Conservation (phyloP, 2,329 filamentous ascomycete species). For the Microsporum audouinii region DNA sequence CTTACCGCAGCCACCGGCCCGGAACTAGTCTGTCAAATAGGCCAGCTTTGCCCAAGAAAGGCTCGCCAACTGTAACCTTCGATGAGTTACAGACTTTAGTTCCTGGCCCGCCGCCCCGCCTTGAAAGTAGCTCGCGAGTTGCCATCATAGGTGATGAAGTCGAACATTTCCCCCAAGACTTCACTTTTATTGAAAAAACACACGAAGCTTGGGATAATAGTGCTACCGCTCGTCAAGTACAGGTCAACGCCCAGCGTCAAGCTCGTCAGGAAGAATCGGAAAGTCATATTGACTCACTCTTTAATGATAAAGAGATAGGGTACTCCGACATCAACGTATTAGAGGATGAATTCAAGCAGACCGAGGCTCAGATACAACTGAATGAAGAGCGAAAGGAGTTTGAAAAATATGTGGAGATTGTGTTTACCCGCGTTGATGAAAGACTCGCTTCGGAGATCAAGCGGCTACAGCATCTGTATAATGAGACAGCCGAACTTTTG, state of each 20-base stretch:
- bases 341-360: conserved; percentile 45
- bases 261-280: conserved; percentile 43
- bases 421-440: conserved; percentile 42
- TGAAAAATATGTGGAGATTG: conserved; percentile 38
- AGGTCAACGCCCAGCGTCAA: conserved; percentile 39
- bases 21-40: conserved; percentile 20
- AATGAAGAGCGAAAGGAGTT: conserved; percentile 44
- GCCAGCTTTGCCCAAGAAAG: conserved; percentile 23
- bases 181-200: conserved; percentile 33
- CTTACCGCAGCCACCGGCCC: conserved; percentile 25
- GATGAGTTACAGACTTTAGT: conserved; percentile 28
- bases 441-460: conserved; percentile 41
- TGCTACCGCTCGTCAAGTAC: conserved; percentile 33
- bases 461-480: conserved; percentile 37
- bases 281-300: conserved; percentile 42
- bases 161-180: conserved; percentile 31
- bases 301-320: conserved; percentile 46
- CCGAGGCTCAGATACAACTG: conserved; percentile 41
- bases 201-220: conserved; percentile 38
- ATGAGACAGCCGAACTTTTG: conserved; percentile 29
- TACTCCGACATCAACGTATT: conserved; percentile 46
- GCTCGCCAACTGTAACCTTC: conserved; percentile 19
- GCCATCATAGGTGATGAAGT: conserved; percentile 25
- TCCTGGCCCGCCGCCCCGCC: conserved; percentile 24
- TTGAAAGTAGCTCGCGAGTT: conserved; percentile 26